phyloP scores from a whole-genome alignment of 2,329 filamentous ascomycete genomes.

The Talaromyces sp. region DNA sequence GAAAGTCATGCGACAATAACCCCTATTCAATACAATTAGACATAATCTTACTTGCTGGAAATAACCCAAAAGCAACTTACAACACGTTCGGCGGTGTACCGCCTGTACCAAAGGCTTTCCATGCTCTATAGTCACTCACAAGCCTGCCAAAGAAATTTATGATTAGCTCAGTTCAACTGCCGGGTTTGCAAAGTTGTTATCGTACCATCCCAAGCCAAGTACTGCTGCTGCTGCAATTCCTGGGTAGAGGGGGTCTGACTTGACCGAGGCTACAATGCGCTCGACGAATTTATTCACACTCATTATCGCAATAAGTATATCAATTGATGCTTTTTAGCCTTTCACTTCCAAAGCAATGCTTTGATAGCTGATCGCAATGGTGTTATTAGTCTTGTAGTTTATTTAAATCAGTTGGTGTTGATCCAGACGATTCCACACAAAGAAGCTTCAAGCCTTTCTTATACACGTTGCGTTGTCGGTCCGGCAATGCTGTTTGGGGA shows the following conservation, averaged over 20 bases:
- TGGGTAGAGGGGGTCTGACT: not conserved
- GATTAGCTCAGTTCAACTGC: not conserved
- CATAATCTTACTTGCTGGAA: not conserved
- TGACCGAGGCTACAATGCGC: not conserved
- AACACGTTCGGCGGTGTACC: slow-evolving; percentile 7
- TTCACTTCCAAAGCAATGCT: not conserved
- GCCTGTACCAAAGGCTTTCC: slow-evolving; percentile 8
- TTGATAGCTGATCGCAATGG: not conserved
- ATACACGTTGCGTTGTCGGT: not conserved
- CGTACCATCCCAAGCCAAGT: slow-evolving; percentile 4
- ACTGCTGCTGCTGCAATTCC: not conserved
- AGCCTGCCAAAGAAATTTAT: not conserved
- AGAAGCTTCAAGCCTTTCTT: not conserved
- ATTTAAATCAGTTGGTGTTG: no score
- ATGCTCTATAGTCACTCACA: slow-evolving; percentile 8
- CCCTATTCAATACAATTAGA: not conserved
- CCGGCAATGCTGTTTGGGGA: not conserved
- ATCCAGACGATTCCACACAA: not conserved
- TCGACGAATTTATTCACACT: not conserved
- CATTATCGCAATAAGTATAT: not conserved
- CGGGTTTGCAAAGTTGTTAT: not conserved
- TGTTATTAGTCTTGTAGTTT: not conserved
- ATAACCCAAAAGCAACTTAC: not conserved
- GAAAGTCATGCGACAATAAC: slow-evolving; percentile 9
- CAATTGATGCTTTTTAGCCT: not conserved